Base-by-base conservation (phyloP, 345 rosid genomes). In the Theobroma cacao region DNA sequence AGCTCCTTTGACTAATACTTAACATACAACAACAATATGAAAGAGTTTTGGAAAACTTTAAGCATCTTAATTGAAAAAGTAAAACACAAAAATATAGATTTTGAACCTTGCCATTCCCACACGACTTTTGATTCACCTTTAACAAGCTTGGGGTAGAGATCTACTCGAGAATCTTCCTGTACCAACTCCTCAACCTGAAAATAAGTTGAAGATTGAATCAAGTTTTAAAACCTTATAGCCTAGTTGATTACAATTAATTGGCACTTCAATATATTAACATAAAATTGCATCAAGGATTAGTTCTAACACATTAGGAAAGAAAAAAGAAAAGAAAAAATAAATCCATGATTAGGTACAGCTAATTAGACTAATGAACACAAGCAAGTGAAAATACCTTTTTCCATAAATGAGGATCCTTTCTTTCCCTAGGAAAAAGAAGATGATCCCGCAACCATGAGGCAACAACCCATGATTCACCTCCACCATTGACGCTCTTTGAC, bases 31-130 rank as follows among this genome's bases (percentile, higher is more conserved):
- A 33, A 48, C 38, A 30, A 40, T n/a, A 36, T 34, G 14, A 3
- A 14, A 22, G 10, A 6, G 50, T 14, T 38, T 45, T 12, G 61
- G 9, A 5, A 48, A 58, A 74, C 1, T 9, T 78, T 3, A 69
- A 24, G 63, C 22, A 41, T 36, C 33, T 63, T 59, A 36, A 76
- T 24, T 53, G 24, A 43, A 74, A 14, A 30, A 59, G 9, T n/a
- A 18, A 36, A 58, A 22, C 67, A 59, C 40, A 61, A 3, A 13
- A 56, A 50, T 40, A 20, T 11, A 70, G 78, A 40, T 73, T 9
- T 48, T 22, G 50, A 85, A 93, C 99, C 98, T 90, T 95, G 98
- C 99, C 98, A 93, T 82, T 95, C 98, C 98, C 97, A 95, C 63
- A 93, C 98, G 64, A 91, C 98, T 81, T 87, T 95, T 55, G 94